Percentiles rank a stretch among this genome's conserved stretches.
Conservation (phyloP, 73 alveolate species). For the Tetrahymena thermophila region DNA sequence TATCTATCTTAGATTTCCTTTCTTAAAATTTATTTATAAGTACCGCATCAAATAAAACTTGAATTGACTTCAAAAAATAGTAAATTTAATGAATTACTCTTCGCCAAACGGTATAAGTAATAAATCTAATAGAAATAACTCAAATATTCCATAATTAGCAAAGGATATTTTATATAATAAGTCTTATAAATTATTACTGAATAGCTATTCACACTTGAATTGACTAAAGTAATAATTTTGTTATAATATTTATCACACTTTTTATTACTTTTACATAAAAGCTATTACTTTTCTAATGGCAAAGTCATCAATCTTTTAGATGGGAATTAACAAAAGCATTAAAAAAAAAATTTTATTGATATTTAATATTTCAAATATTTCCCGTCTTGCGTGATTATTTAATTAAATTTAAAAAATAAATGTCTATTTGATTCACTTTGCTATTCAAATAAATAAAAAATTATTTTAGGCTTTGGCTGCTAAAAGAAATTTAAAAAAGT, state of each 20-base stretch:
- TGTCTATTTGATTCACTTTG: no score
- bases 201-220: not conserved
- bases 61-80: not conserved
- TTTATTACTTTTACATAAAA: not conserved
- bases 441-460: no score
- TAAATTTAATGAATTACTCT: not conserved
- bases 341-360: not conserved
- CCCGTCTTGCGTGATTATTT: no score
- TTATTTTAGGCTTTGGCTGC: no score
- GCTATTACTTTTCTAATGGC: not conserved
- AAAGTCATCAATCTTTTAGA: no score
- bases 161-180: no score
- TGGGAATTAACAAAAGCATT: not conserved
- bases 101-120: not conserved
- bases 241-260: not conserved
- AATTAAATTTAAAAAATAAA: no score
- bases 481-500: no score
- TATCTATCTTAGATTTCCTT: not conserved
- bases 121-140: not conserved
- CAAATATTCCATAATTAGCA: not conserved
- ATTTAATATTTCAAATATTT: no score
- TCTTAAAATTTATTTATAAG: no score
- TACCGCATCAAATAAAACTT: not conserved
- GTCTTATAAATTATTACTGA: not conserved
- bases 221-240: no score